These are phyloP conservation scores for Eutypa lata DNA, from an alignment of 2,329 filamentous ascomycete species.

Conservation along the genomic window DNA sequence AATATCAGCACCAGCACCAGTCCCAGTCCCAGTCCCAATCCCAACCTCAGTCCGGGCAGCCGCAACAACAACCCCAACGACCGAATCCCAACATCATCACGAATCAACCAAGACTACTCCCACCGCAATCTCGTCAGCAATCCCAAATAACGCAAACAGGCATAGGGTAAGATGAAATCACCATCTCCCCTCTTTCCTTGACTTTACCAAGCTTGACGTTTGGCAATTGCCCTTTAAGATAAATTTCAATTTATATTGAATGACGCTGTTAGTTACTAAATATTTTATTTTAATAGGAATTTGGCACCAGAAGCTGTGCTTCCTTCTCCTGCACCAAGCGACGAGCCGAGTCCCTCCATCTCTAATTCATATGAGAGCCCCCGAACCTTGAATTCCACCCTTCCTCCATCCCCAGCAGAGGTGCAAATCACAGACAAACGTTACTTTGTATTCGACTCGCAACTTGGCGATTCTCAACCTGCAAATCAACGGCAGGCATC, in stretches of 20 bases:
- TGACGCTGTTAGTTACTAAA: background rate
- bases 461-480: conserved; percentile 7
- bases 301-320: conserved; percentile 37
- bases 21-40: conserved; percentile 7
- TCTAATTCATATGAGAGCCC: conserved; percentile 34
- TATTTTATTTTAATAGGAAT: conserved; percentile 6
- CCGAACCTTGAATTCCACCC: conserved; percentile 22
- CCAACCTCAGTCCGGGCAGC: conserved; percentile 2
- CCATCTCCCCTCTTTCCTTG: background rate
- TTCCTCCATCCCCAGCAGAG: conserved; percentile 22
- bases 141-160: background rate
- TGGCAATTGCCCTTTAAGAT: too few relatives aligned
- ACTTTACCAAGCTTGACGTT: background rate
- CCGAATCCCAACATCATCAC: background rate
- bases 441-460: conserved; percentile 14
- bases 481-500: conserved; percentile 3
- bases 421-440: conserved; percentile 21
- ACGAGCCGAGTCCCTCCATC: conserved; percentile 51
- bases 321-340: conserved; percentile 62
- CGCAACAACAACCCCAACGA: background rate
- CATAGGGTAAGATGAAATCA: background rate
- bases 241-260: too few relatives aligned
- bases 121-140: background rate
- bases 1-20: conserved; percentile 1
- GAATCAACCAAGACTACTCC: background rate